phyloP scores from a whole-genome alignment of 805 yeast genomes.

The Trichomonascus vanleenenianus region DNA sequence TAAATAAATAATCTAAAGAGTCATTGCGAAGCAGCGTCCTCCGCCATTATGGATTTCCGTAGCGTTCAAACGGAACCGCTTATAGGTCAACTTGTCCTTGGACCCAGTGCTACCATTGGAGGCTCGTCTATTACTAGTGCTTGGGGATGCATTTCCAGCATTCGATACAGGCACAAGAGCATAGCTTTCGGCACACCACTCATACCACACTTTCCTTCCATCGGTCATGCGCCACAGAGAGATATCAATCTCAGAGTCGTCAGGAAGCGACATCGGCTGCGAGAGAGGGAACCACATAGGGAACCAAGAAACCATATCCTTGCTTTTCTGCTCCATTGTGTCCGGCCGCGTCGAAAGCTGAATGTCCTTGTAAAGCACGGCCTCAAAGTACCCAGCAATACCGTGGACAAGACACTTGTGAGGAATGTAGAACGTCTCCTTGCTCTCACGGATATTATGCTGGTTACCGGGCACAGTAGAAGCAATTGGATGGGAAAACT shows the following conservation, averaged over 20 bases:
- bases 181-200: conserved; percentile 53
- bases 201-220: conserved; percentile 51
- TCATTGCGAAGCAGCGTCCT: conserved; percentile 22
- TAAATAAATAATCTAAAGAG: conserved; percentile 9
- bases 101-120: too few relatives aligned
- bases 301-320: conserved; percentile 55
- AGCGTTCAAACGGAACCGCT: neutral
- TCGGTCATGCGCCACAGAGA: conserved; percentile 41
- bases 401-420: conserved; percentile 60
- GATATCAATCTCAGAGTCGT: conserved; percentile 47
- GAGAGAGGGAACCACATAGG: conserved; percentile 58
- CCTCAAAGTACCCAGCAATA: conserved; percentile 65
- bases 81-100: too few relatives aligned
- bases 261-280: conserved; percentile 44
- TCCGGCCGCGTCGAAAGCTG: conserved; percentile 45
- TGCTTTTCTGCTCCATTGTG: conserved; percentile 28
- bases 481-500: conserved; percentile 45
- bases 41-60: conserved; percentile 25
- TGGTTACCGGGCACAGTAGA: conserved; percentile 10
- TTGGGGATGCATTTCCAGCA: too few relatives aligned
- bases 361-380: conserved; percentile 56
- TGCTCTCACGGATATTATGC: conserved; percentile 20
- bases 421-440: conserved; percentile 38
- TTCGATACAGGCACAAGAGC: conserved; percentile 20
- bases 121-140: too few relatives aligned